Evolutionary conservation across 2,329 filamentous ascomycete species (phyloP).

Genomic region (Epichloe bromicola): DNA sequence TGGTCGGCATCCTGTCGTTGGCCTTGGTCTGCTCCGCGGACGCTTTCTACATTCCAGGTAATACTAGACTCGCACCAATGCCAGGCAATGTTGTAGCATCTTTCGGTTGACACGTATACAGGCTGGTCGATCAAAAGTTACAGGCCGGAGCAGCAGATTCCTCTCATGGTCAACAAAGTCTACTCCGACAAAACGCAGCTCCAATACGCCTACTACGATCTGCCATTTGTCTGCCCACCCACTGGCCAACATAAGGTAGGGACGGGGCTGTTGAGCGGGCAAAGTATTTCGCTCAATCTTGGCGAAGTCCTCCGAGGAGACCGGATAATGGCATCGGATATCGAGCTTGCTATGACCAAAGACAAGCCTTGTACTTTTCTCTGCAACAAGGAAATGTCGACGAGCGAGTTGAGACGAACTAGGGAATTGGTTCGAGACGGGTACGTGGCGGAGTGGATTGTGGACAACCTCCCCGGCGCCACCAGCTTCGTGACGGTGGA

Average conservation of each 20-base stretch:
- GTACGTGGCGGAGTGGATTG: constrained; percentile 87
- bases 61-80: constrained; percentile 9
- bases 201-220: constrained; percentile 83
- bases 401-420: constrained; percentile 52
- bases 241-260: constrained; percentile 53
- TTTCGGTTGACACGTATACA: constrained; percentile 12
- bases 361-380: constrained; percentile 62
- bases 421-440: constrained; percentile 62
- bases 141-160: constrained; percentile 60
- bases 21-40: constrained; percentile 25
- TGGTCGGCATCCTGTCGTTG: constrained; percentile 29
- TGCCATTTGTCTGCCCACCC: constrained; percentile 76
- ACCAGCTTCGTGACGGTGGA: constrained; percentile 82
- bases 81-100: neutral
- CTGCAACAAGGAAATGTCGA: constrained; percentile 54
- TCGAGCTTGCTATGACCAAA: constrained; percentile 64
- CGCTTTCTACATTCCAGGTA: constrained; percentile 82
- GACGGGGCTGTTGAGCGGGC: constrained; percentile 57
- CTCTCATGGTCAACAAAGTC: constrained; percentile 82
- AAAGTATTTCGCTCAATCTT: constrained; percentile 69
- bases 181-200: constrained; percentile 81
- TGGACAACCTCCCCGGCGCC: constrained; percentile 80
- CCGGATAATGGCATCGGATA: constrained; percentile 72
- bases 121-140: constrained; percentile 80
- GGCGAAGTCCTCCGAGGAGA: constrained; percentile 81